These are phyloP conservation scores for Arabis alpina DNA, from an alignment of 345 rosid species.

Conservation along the genomic window DNA sequence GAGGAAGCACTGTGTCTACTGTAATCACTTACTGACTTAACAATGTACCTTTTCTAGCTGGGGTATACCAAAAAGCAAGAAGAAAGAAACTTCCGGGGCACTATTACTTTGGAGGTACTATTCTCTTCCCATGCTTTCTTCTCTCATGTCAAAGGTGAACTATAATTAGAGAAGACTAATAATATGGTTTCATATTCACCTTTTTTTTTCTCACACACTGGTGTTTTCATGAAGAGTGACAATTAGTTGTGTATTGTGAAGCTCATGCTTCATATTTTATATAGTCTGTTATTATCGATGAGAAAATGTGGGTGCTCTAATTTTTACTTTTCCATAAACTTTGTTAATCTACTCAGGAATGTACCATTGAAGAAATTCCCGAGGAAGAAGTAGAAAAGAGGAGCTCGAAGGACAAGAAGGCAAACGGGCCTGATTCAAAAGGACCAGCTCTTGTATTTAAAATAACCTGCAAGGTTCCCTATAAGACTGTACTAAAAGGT, in stretches of 20 bases:
- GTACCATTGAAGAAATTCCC: slow-evolving; percentile 75
- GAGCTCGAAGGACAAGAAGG: slow-evolving; percentile 86
- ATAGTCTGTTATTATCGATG: neutral
- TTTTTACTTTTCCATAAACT: neutral
- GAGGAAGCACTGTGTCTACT: slow-evolving; percentile 8
- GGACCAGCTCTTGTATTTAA: slow-evolving; percentile 73
- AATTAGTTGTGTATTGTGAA: slow-evolving; percentile 1
- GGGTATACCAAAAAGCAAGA: slow-evolving; percentile 98
- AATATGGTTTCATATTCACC: slow-evolving; percentile 19
- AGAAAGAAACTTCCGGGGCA: slow-evolving; percentile 93
- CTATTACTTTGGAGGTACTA: slow-evolving; percentile 87
- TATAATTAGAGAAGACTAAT: slow-evolving; percentile 8
- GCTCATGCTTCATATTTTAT: slow-evolving; percentile 17
- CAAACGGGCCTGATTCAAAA: slow-evolving; percentile 76
- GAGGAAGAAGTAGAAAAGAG: slow-evolving; percentile 83
- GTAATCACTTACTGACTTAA: slow-evolving; percentile 18
- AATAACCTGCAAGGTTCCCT: slow-evolving; percentile 86
- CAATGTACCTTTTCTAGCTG: slow-evolving; percentile 59
- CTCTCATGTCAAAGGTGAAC: slow-evolving; percentile 6
- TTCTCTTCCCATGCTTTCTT: slow-evolving; percentile 29
- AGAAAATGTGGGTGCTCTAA: slow-evolving; percentile 17
- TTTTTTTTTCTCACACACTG: slow-evolving; percentile 8
- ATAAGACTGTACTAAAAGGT: slow-evolving; percentile 96
- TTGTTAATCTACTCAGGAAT: slow-evolving; percentile 61
- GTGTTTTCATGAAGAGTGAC: slow-evolving; percentile 3